phyloP scores from a whole-genome alignment of 805 yeast genomes.

The Lipomyces japonicus region DNA sequence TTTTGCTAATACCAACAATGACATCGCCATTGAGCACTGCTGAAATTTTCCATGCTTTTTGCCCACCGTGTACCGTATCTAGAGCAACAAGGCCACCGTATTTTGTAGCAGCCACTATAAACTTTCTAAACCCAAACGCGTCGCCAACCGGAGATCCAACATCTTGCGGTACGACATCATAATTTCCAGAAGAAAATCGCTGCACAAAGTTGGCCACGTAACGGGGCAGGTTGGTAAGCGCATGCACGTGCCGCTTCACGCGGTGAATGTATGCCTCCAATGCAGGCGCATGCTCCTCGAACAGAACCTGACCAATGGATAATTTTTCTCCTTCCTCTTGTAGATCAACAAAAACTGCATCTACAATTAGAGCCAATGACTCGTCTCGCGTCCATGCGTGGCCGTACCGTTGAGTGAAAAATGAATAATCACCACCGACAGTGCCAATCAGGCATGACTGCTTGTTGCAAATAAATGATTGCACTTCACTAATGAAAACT shows the following conservation, averaged over 20 bases:
- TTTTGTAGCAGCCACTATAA: slow-evolving; percentile 33
- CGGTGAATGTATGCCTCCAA: slow-evolving; percentile 33
- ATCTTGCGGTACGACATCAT: slow-evolving; percentile 14
- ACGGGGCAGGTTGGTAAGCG: slow-evolving; percentile 24
- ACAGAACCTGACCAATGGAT: slow-evolving; percentile 32
- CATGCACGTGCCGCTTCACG: slow-evolving; percentile 31
- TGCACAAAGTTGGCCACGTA: slow-evolving; percentile 8
- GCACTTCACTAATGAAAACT: neutral
- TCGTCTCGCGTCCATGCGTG: slow-evolving; percentile 34
- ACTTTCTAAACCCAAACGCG: slow-evolving; percentile 38
- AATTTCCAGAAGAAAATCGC: slow-evolving; percentile 20
- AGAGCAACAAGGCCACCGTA: slow-evolving; percentile 35
- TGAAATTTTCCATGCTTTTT: slow-evolving; percentile 31
- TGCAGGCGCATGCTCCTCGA: slow-evolving; percentile 33
- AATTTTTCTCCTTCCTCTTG: slow-evolving; percentile 29
- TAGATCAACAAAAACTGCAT: slow-evolving; percentile 33
- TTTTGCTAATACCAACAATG: slow-evolving; percentile 12
- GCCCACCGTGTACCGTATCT: slow-evolving; percentile 32
- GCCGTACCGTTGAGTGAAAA: slow-evolving; percentile 3
- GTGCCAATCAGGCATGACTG: slow-evolving; percentile 11
- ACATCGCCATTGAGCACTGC: slow-evolving; percentile 12
- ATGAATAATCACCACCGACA: slow-evolving; percentile 7
- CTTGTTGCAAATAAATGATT: slow-evolving; percentile 6
- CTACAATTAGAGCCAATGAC: slow-evolving; percentile 31
- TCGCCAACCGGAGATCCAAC: slow-evolving; percentile 21